Conservation (phyloP, 805 yeast species). For the Zygotorulaspora chibaensis region DNA sequence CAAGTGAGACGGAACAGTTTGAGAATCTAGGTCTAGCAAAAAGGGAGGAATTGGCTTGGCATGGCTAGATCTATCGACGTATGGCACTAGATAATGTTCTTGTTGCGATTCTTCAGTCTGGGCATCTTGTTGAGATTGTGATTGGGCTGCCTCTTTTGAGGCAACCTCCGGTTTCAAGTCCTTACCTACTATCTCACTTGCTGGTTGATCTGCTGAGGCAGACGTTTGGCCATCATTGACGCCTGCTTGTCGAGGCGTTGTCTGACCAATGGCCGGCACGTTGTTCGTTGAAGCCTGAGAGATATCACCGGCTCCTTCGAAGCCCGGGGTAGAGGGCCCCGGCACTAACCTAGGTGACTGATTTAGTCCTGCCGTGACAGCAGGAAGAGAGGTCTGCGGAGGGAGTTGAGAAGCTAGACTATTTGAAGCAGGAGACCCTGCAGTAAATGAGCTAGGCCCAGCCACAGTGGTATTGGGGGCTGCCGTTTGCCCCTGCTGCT, state of each 20-base stretch:
- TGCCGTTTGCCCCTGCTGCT: conserved; percentile 14
- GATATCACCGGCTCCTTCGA: not conserved
- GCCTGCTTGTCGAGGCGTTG: conserved; percentile 2
- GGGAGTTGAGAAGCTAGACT: conserved; percentile 16
- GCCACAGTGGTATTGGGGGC: conserved; percentile 9
- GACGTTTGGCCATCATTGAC: conserved; percentile 11
- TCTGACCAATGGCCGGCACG: conserved; percentile 1
- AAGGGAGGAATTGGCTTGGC: conserved; percentile 79
- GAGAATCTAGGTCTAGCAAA: conserved; percentile 72
- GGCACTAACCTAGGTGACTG: conserved; percentile 19
- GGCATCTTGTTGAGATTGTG: conserved; percentile 2
- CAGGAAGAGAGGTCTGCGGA: conserved; percentile 17
- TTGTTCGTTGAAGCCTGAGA: conserved; percentile 1
- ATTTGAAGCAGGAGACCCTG: conserved; percentile 17
- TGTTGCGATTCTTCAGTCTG: conserved; percentile 22
- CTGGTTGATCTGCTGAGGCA: conserved; percentile 2
- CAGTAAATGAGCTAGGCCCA: conserved; percentile 9
- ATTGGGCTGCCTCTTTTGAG: conserved; percentile 4
- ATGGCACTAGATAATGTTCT: conserved; percentile 38
- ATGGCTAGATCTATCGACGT: conserved; percentile 43
- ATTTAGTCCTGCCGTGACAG: conserved; percentile 24
- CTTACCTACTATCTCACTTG: not conserved
- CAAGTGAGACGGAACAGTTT: conserved; percentile 66
- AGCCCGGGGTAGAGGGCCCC: conserved; percentile 15
- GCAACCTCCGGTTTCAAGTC: not conserved